Conservation (phyloP, 192 early-diverging fungal genomes). For the Entomortierella lignicola region DNA sequence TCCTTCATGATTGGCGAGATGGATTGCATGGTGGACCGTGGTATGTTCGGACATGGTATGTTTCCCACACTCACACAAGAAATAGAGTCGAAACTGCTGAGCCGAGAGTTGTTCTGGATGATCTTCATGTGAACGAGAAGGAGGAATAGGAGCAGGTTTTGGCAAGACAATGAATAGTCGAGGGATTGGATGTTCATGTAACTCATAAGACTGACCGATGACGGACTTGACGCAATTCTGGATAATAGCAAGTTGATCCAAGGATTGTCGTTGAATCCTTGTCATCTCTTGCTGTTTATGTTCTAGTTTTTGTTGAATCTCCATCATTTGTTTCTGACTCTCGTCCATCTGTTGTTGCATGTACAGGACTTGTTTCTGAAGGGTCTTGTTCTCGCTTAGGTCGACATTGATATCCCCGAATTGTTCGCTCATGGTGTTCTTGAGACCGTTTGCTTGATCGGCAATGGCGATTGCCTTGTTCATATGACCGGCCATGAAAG, state of each 20-base stretch:
- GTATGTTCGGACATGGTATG: constrained; percentile 1
- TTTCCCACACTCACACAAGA: constrained; percentile 24
- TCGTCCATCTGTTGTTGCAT: not conserved
- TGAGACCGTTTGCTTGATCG: too few species aligned
- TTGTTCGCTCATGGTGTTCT: too few species aligned
- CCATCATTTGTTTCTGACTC: not conserved
- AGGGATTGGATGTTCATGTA: not conserved
- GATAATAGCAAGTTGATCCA: not conserved
- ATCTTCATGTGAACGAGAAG: too few species aligned
- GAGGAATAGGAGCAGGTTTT: not conserved
- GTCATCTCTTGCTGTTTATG: not conserved
- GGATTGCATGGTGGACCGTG: not conserved
- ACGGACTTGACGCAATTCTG: not conserved
- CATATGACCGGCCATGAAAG: too few species aligned
- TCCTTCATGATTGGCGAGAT: constrained; percentile 23
- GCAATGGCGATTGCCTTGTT: too few species aligned
- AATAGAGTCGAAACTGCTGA: constrained; percentile 18
- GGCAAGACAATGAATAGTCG: constrained; percentile 15
- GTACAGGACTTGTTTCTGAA: not conserved
- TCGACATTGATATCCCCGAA: too few species aligned
- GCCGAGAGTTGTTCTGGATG: not conserved
- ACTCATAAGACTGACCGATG: not conserved
- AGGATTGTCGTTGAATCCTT: not conserved
- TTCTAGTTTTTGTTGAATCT: not conserved
- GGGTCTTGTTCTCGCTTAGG: too few species aligned